phyloP scores from a whole-genome alignment of 805 yeast species.

The Yarrowia sp. region DNA sequence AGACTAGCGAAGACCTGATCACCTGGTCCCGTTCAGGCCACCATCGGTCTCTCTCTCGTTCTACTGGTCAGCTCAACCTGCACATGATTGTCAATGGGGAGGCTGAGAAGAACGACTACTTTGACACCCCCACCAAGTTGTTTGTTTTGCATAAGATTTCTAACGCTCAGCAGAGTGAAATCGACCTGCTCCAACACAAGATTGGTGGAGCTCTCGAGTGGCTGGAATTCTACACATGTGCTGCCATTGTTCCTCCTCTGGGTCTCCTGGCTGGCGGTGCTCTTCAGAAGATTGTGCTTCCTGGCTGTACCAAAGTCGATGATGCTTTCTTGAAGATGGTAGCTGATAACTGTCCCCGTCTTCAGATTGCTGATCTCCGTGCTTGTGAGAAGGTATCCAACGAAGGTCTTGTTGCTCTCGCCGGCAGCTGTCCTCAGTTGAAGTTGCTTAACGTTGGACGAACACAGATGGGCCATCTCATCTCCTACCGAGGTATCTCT shows the following conservation, averaged over 20 bases:
- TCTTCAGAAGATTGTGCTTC: constrained; percentile 52
- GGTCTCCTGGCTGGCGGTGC: constrained; percentile 44
- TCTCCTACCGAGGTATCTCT: constrained; percentile 67
- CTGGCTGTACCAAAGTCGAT: constrained; percentile 64
- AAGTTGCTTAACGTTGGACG: constrained; percentile 74
- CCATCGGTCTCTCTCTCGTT: not conserved
- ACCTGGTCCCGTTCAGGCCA: constrained; percentile 8
- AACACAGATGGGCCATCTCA: constrained; percentile 59
- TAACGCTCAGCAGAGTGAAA: constrained; percentile 50
- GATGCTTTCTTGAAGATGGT: constrained; percentile 57
- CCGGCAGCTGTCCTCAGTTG: constrained; percentile 55
- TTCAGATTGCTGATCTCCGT: constrained; percentile 68
- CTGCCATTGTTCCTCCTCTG: constrained; percentile 57
- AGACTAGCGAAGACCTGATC: not conserved
- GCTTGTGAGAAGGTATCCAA: constrained; percentile 82
- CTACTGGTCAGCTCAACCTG: not conserved
- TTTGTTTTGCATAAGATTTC: constrained; percentile 66
- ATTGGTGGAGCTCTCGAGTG: constrained; percentile 53
- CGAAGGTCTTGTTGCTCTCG: constrained; percentile 66
- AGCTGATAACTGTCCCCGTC: constrained; percentile 52
- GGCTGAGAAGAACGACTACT: constrained; percentile 22
- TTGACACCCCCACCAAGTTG: constrained; percentile 34
- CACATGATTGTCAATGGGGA: constrained; percentile 28
- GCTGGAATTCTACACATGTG: constrained; percentile 83
- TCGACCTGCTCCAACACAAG: constrained; percentile 47